phyloP scores from a whole-genome alignment of 441 rosid genomes.

The Cnidoscolus chayamansa region DNA sequence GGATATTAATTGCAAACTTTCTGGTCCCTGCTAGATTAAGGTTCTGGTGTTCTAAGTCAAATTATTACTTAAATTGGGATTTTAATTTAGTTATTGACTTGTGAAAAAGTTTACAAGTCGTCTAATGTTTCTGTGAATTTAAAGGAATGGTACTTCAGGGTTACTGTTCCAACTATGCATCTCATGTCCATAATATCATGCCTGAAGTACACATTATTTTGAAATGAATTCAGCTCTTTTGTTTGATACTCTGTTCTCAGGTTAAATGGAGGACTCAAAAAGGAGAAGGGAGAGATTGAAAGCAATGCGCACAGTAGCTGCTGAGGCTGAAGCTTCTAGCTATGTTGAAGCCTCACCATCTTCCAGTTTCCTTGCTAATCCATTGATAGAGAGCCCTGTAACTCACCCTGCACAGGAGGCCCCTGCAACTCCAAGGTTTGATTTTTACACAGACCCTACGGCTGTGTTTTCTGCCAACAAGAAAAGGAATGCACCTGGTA shows the following conservation, averaged over 20 bases:
- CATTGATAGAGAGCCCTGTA: conserved; percentile 49
- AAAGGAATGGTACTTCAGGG: background rate
- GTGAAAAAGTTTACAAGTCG: no score
- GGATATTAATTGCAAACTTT: conserved; percentile 9
- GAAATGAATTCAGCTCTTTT: no score
- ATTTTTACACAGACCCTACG: conserved; percentile 81
- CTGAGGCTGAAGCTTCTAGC: conserved; percentile 38
- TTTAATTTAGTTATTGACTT: background rate
- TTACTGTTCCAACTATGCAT: background rate
- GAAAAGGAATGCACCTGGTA: conserved; percentile 32
- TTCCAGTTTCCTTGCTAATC: conserved; percentile 52
- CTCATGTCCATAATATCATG: no score
- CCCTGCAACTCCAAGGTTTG: conserved; percentile 49
- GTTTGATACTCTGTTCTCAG: background rate
- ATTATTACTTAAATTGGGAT: no score
- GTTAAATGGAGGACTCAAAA: no score
- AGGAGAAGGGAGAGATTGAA: conserved; percentile 31
- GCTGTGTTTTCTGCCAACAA: conserved; percentile 66
- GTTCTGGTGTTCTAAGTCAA: background rate
- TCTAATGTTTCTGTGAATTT: background rate
- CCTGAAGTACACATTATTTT: no score
- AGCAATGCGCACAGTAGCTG: conserved; percentile 71
- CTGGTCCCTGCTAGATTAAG: conserved; percentile 17
- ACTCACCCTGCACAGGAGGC: conserved; percentile 20
- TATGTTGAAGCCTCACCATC: conserved; percentile 32